phyloP scores from a whole-genome alignment of 306 rosid species.

The Inga leiocalycina region DNA sequence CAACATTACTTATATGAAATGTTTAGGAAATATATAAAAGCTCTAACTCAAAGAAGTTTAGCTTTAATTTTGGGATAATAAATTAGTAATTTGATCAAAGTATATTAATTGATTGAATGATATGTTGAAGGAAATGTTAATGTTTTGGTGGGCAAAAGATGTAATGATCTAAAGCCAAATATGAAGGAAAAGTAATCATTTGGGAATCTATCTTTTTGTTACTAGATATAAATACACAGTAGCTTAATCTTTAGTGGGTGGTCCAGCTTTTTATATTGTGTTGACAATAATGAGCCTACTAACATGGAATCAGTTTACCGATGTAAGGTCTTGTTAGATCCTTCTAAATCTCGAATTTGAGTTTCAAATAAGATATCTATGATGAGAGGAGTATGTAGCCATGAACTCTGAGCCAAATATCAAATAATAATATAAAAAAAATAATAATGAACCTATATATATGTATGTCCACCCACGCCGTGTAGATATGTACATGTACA shows the following conservation, averaged over 20 bases:
- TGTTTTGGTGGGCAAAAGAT: not conserved
- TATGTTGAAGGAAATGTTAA: not conserved
- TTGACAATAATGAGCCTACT: not conserved
- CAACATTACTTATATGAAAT: not conserved
- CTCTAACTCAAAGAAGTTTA: not conserved
- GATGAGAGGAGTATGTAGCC: too few relatives aligned
- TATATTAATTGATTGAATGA: not conserved
- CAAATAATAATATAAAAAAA: too few relatives aligned
- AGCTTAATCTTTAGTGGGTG: not conserved
- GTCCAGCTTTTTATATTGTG: not conserved
- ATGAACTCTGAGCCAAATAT: too few relatives aligned
- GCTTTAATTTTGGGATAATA: not conserved
- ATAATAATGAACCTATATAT: too few relatives aligned
- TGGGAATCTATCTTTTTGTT: not conserved
- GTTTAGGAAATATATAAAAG: too few relatives aligned
- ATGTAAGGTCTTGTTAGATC: too few relatives aligned
- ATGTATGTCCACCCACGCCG: not conserved
- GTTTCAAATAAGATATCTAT: too few relatives aligned
- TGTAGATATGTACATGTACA: not conserved
- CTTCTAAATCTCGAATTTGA: accelerated
- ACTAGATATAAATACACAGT: not conserved
- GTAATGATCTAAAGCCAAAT: not conserved
- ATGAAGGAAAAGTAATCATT: not conserved
- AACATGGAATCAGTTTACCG: accelerated
- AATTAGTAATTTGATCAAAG: not conserved